Evolutionary conservation across 176 grass and related monocot genomes (phyloP).

Genomic region (Oryza glumipatula): DNA sequence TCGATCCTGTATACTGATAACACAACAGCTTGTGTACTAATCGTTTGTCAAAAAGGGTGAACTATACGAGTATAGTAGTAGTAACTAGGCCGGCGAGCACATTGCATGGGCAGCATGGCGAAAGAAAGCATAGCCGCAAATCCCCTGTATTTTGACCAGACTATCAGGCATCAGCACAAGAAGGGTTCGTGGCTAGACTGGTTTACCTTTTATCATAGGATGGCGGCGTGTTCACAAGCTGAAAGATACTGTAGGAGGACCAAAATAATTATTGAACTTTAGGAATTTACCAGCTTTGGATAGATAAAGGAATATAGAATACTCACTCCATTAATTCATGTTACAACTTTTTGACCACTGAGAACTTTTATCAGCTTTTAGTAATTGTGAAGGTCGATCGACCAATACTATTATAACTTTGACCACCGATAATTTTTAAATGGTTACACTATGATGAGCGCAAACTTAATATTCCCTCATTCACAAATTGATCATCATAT

Average conservation of each 20-base stretch:
- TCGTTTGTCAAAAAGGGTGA: slow-evolving; percentile 12
- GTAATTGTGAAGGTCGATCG: too few species aligned
- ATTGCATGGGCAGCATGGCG: not conserved
- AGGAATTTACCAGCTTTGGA: not conserved
- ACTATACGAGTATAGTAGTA: not conserved
- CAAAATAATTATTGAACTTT: not conserved
- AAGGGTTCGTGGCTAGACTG: too few species aligned
- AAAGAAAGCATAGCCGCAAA: not conserved
- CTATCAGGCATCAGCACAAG: not conserved
- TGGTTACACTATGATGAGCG: too few species aligned
- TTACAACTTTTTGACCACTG: too few species aligned
- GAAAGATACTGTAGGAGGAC: not conserved
- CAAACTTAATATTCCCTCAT: too few species aligned
- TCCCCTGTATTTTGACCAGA: not conserved
- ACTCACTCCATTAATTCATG: too few species aligned
- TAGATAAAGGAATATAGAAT: not conserved
- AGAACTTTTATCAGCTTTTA: too few species aligned
- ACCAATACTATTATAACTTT: too few species aligned
- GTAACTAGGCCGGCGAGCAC: slow-evolving; percentile 2
- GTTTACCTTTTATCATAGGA: not conserved
- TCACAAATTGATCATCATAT: too few species aligned
- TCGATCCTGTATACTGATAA: not conserved
- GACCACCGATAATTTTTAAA: too few species aligned
- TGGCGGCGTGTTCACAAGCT: not conserved
- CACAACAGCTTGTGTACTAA: not conserved